phyloP scores from a whole-genome alignment of 1,284 basidiomycete species.

The Hymenochaete sp. region DNA sequence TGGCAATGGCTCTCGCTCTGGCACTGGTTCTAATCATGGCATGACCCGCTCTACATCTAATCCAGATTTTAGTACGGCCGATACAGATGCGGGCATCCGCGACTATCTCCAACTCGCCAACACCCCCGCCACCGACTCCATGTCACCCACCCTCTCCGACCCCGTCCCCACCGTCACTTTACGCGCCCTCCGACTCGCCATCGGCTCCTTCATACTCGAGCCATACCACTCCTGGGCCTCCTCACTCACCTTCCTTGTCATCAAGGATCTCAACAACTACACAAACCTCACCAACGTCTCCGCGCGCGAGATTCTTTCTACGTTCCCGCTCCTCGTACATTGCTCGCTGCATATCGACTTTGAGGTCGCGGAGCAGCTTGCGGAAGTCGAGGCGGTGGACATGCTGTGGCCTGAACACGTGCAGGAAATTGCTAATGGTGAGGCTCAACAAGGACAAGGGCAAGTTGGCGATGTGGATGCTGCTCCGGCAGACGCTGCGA shows the following conservation, averaged over 20 bases:
- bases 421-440: too few relatives aligned
- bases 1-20: not conserved
- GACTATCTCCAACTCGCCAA: not conserved
- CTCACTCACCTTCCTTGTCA: slow-evolving; percentile 13
- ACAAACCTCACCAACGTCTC: slow-evolving; percentile 3
- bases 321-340: slow-evolving; percentile 15
- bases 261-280: slow-evolving; percentile 8
- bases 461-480: too few relatives aligned
- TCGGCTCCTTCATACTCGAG: slow-evolving; percentile 13
- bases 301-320: slow-evolving; percentile 3
- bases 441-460: too few relatives aligned
- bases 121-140: slow-evolving; percentile 1
- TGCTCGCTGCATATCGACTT: slow-evolving; percentile 13
- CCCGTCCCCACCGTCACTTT: slow-evolving; percentile 7
- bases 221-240: slow-evolving; percentile 8
- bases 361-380: not conserved
- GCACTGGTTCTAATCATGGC: not conserved
- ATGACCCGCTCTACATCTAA: too few relatives aligned
- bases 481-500: not conserved
- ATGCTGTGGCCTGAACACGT: too few relatives aligned
- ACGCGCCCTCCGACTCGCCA: slow-evolving; percentile 11
- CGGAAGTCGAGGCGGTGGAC: not conserved
- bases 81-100: too few relatives aligned
- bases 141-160: not conserved
- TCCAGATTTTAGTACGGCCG: not conserved